Evolutionary conservation across 2,329 filamentous ascomycete genomes (phyloP), one percentile per base, ranked within the genome.

Genomic region (Albophoma yamanashiensis): DNA sequence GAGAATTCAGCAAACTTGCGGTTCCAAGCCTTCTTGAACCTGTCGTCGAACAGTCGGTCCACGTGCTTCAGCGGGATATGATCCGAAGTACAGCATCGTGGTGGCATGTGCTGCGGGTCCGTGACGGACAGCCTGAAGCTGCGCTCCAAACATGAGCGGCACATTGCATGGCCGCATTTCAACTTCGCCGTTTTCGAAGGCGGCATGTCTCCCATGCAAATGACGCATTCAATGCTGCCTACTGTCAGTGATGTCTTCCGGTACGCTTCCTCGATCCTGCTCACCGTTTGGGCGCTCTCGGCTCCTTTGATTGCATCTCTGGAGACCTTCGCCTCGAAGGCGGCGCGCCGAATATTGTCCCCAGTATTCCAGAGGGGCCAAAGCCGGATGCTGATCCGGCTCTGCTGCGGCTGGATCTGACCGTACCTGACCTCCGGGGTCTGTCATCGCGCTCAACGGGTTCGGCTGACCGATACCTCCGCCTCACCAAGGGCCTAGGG

Each of bases 91-190:
- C 91, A 96, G 73, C 91, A 96, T 69, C 81, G 83, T 0, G 92
- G 92, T 22, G 92, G 91, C 90, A 96, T 95, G 65, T 91, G 86
- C 62, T 86, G 82, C 1, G 89, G 86, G 69, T 95, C 89, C 50
- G 81, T 86, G 63, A 92, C 79, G 14, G 91, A 94, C 62, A 91
- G 79, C 59, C 81, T 84, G 74, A 95, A 96, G 60, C 85, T 81
- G 57, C 85, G 83, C 71, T 85, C 88, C 47, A 96, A 77, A 71
- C 92, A 96, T 9, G 80, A 71, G 64, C 89, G 80, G 73, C 92
- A 96, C 88, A 93, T 92, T 63, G 85, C 83, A 72, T 96, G 91
- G 3, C 85, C 85, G 70, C 92, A 96, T 65, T 84, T 82, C 42
- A 96, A 82, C 70, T 87, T 89, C 43, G 86, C 86, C 40, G 87